Evolutionary conservation across 148 eudicot genomes (phyloP), one percentile per base, ranked within the genome.

Genomic region (Rhododendron simsii): DNA sequence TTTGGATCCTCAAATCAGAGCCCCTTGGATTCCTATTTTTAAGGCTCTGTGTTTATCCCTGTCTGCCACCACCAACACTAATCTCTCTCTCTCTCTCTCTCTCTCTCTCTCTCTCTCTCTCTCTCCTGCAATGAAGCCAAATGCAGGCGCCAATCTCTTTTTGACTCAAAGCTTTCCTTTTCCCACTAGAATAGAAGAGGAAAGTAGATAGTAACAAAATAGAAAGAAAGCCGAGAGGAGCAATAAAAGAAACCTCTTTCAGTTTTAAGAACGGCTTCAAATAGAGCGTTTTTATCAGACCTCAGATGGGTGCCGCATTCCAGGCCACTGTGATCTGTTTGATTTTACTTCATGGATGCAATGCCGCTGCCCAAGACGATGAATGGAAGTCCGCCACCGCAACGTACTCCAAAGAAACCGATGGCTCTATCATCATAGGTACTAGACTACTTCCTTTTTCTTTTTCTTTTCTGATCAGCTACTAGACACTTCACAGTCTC

Each of bases 321-420:
- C 39, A 14, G 61, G 30, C 30, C 57, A 67, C 78, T 65, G 14
- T 85, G 7, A 80, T 85, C 15, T 80, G 20, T 55, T 85, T 90
- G 28, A 37, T 91, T 0, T 41, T 91, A 28, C 67, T 87, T 63
- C 88, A 81, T 37, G 71, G 84, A 51, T n/a, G 71, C 84, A 73
- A 87, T 59, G 89, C 86, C 13, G 88, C 89, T 30, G 71, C 81
- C 30, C 87, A 73, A 50, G 93, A 90, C 33, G 89, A 67, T 71
- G 93, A 87, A 35, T 93, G 96, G 96, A 90, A 86, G 51, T 90
- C 94, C 65, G 94, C 93, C 28, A 86, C 94, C 26, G 93, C 96
- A 11, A 93, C 94, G 45, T 93, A 82, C 84, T 85, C 85, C 55
- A 92, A 91, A 83, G 92, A 90, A 83, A 84, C 90, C 0, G 89